A percentile compares a stretch with the other conserved stretches of the same genome.
phyloP scores from a whole-genome alignment of 805 yeast species.

The Kodamaea restingae region DNA sequence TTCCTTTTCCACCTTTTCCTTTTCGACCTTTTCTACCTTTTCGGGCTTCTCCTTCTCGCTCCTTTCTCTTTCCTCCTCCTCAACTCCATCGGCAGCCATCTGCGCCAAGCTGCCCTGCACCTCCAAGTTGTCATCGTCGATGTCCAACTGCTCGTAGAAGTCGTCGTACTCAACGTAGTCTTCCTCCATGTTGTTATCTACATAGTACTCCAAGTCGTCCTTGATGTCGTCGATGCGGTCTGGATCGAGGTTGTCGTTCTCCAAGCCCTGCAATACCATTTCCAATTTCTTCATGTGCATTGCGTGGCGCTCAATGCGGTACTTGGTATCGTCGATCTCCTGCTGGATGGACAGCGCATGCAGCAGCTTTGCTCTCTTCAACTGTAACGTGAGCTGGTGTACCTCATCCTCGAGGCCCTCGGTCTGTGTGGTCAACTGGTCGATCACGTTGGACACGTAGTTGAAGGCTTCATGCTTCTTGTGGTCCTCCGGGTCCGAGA shows the following conservation, averaged over 20 bases:
- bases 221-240: slow-evolving; percentile 71
- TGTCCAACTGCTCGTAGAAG: slow-evolving; percentile 79
- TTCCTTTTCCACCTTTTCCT: background rate
- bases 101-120: slow-evolving; percentile 24
- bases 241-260: slow-evolving; percentile 74
- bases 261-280: slow-evolving; percentile 67
- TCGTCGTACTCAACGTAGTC: slow-evolving; percentile 94
- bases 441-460: slow-evolving; percentile 68
- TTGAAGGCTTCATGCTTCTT: slow-evolving; percentile 70
- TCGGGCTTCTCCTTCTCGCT: slow-evolving; percentile 12
- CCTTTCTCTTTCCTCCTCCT: slow-evolving; percentile 12
- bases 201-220: slow-evolving; percentile 90
- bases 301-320: slow-evolving; percentile 65
- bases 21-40: slow-evolving; percentile 9
- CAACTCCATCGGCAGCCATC: slow-evolving; percentile 16
- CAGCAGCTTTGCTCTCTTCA: slow-evolving; percentile 48
- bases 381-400: slow-evolving; percentile 24
- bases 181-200: slow-evolving; percentile 88
- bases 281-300: slow-evolving; percentile 80
- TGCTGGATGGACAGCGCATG: slow-evolving; percentile 44
- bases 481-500: slow-evolving; percentile 71
- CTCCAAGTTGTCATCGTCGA: slow-evolving; percentile 44
- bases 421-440: slow-evolving; percentile 75
- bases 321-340: slow-evolving; percentile 59
- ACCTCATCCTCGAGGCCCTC: slow-evolving; percentile 75